Conservation (phyloP, 179 eudicot species). For the Nepenthes alata region DNA sequence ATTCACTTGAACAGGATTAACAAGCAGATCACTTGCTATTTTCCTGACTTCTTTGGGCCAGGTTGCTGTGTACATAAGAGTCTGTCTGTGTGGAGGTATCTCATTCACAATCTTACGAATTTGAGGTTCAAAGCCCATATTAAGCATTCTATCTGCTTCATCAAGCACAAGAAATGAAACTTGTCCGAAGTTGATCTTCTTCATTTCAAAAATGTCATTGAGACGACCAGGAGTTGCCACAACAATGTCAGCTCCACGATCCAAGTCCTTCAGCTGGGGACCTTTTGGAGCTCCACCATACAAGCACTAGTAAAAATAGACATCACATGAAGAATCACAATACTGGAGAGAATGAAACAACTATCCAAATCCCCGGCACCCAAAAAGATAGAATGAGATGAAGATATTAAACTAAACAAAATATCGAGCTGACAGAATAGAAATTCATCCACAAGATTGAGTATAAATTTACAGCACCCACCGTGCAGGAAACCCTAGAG, state of each 20-base stretch:
- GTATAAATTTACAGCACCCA: slow-evolving; percentile 6
- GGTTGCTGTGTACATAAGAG: slow-evolving; percentile 83
- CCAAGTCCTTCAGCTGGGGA: slow-evolving; percentile 57
- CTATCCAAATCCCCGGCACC: neutral
- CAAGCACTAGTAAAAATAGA: slow-evolving; percentile 36
- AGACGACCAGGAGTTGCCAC: slow-evolving; percentile 91
- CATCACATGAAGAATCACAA: neutral
- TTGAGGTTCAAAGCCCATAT: slow-evolving; percentile 90
- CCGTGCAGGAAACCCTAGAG: slow-evolving; percentile 61
- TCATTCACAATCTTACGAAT: slow-evolving; percentile 75
- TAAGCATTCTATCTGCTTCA: slow-evolving; percentile 86
- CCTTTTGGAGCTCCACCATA: slow-evolving; percentile 80
- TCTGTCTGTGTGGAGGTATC: slow-evolving; percentile 73
- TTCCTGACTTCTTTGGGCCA: slow-evolving; percentile 80
- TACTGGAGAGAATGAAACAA: neutral
- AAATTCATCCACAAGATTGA: neutral
- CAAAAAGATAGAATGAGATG: neutral
- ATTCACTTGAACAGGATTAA: slow-evolving; percentile 63
- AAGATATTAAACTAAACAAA: neutral
- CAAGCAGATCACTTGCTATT: slow-evolving; percentile 70
- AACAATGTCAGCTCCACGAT: slow-evolving; percentile 64
- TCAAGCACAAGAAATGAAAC: slow-evolving; percentile 69
- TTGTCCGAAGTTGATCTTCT: slow-evolving; percentile 52
- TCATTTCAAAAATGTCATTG: slow-evolving; percentile 79
- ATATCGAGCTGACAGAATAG: neutral